Base-by-base conservation (phyloP, 2,329 filamentous ascomycete genomes). In the Rhynchosporium secalis region DNA sequence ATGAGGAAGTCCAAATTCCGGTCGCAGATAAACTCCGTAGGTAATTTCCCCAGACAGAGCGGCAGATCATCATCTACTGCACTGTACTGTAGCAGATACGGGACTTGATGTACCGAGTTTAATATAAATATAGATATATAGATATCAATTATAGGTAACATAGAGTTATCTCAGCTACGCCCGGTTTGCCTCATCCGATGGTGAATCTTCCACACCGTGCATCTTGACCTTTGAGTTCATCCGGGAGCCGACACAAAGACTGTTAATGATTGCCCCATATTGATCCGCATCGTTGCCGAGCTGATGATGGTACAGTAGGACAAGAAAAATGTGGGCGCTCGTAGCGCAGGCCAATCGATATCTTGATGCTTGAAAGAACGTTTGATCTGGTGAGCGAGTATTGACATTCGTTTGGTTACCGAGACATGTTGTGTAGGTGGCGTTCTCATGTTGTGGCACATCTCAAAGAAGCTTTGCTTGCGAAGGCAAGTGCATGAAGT, bases 361-460 rank as follows among this genome's bases (percentile, higher is more conserved):
- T 43, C 26, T 36, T 41, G 20, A 43, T 33, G 38, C 20, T 55
- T 36, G 52, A 36, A 26, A 43, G 20, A 43, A 40, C 9, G 7
- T 45, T 45, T 31, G 33, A 20, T 36, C 49, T 36, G n/a, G 33
- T n/a, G 49, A 54, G 33, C 33, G 49, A 54, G 36, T 54, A 40
- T 54, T 54, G 33, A 54, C 49, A 26, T 54, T 54, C 52, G 52
- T 28, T 56, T 56, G 52, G 52, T n/a, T 55, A 56, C 38, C 52
- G 52, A 56, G 10, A 33, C n/a, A 13, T 7, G 33, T 54, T 40
- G 49, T 41, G 49, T 40, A 38, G 7, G 20, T 15, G 3, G n/a
- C 36, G 10, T 33, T 40, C n/a, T 36, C 48, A 28, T 20, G 48
- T 52, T 54, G 33, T 56, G 26, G 26, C 8, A 45, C 2, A 26